Conservation (phyloP, 2,329 filamentous ascomycete species). For the Colletotrichum gigasporum region DNA sequence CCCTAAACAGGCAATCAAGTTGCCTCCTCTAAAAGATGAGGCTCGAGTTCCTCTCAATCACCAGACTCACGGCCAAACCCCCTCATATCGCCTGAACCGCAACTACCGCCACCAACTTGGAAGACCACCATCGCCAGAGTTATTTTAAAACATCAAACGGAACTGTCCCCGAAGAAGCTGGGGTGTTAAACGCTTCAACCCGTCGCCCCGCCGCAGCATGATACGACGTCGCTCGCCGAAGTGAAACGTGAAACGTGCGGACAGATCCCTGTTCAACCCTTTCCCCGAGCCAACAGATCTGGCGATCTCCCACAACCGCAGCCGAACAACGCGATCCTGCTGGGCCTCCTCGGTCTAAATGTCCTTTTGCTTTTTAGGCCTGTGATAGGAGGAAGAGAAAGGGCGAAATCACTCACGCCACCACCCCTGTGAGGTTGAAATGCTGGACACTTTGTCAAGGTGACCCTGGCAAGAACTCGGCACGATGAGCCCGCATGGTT, state of each 20-base stretch:
- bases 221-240: constrained; percentile 27
- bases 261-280: constrained; percentile 28
- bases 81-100: neutral
- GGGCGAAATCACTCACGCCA: too few species aligned
- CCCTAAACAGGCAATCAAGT: too few species aligned
- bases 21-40: too few species aligned
- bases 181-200: constrained; percentile 3
- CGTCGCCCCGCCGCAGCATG: neutral
- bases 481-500: neutral
- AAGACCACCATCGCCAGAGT: neutral
- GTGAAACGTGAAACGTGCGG: constrained; percentile 32
- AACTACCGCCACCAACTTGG: neutral
- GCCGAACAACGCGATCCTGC: neutral
- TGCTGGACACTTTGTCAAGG: neutral
- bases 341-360: neutral
- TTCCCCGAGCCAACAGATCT: constrained; percentile 8
- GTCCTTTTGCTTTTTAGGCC: neutral
- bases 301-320: constrained; percentile 14
- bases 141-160: constrained; percentile 22
- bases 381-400: neutral
- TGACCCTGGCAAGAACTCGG: neutral
- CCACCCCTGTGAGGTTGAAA: neutral
- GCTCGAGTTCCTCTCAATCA: neutral
- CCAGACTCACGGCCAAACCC: constrained; percentile 5
- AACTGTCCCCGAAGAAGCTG: constrained; percentile 6